A percentile compares a stretch with the other conserved stretches of the same genome.
These are phyloP conservation scores for Thermothielavioides terrestris DNA, from an alignment of 495 filamentous ascomycete species.

Conservation along the genomic window DNA sequence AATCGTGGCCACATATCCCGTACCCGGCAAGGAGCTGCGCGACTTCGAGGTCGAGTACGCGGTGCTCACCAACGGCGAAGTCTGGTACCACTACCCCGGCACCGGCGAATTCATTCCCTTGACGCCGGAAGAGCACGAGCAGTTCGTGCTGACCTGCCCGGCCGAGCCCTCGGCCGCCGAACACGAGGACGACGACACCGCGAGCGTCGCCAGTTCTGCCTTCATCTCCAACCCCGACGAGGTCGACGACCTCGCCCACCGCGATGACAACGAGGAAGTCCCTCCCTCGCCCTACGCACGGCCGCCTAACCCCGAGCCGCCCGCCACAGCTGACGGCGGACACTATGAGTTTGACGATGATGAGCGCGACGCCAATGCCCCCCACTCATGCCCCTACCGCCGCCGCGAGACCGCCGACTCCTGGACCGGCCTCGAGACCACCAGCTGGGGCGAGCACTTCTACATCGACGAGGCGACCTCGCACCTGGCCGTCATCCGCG, in stretches of 20 bases:
- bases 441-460: background rate
- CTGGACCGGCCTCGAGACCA: slow-evolving; percentile 4
- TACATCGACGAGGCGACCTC: background rate
- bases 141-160: background rate
- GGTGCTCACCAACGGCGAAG: background rate
- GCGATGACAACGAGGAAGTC: background rate
- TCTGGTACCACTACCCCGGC: background rate
- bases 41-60: background rate
- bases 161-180: background rate
- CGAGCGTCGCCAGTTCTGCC: background rate
- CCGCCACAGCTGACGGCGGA: background rate
- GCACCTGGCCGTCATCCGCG: background rate
- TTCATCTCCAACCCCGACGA: background rate
- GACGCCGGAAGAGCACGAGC: background rate
- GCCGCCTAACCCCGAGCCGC: background rate
- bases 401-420: background rate
- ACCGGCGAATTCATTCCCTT: background rate
- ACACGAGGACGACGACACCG: background rate
- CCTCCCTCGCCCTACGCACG: background rate
- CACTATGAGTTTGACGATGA: background rate
- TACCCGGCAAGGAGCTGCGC: background rate
- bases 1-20: background rate
- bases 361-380: background rate
- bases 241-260: background rate
- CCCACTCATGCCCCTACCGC: background rate